Evolutionary conservation across 805 yeast genomes (phyloP), one percentile per base, ranked within the genome.

Genomic region (Kluyveromyces aestuarii): DNA sequence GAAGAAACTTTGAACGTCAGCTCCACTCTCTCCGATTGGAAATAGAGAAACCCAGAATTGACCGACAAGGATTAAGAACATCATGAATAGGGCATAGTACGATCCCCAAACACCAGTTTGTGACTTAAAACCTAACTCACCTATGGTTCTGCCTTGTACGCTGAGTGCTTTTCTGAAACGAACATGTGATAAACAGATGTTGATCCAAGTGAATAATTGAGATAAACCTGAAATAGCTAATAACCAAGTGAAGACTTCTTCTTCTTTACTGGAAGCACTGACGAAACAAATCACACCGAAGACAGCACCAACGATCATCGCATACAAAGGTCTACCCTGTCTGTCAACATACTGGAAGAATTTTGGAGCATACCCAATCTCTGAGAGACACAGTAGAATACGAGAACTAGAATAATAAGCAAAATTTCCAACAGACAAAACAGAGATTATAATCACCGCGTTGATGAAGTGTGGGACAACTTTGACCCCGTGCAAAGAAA

Each of bases 401-500:
- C 90, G 77, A 41, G 89, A 81, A 56, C 82, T 74, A 25, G 82
- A 85, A 62, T 75, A 84, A 43, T 82, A 81, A 2, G 89, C 81
- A 25, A 89, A 80, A 69, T 84, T 84, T 60, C 87, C 89, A 48
- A 83, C 89, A 8, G 89, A 83, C 47, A 82, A 62, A 27, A 84
- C 88, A 1, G 89, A 82, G 47, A 84, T 61, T 66, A 84, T 68
- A 56, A 84, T 82, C 44, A 83, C 87, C 17, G 80, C 86, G 61
- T 84, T 84, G 71, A 84, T 81, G 54, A 84, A 80, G 44, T 82
- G 78, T 45, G 89, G 89, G 44, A 82, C 74, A 40, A 80, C 86
- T 44, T 71, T 68, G 55, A 83, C 79, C 56, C 84, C 84, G 37
- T 77, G 84, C 48, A 72, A 69, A 30, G 72, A 63, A 47, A 80